Base-by-base conservation (phyloP, 1,284 basidiomycete genomes). In the Anthracocystis setariae region DNA sequence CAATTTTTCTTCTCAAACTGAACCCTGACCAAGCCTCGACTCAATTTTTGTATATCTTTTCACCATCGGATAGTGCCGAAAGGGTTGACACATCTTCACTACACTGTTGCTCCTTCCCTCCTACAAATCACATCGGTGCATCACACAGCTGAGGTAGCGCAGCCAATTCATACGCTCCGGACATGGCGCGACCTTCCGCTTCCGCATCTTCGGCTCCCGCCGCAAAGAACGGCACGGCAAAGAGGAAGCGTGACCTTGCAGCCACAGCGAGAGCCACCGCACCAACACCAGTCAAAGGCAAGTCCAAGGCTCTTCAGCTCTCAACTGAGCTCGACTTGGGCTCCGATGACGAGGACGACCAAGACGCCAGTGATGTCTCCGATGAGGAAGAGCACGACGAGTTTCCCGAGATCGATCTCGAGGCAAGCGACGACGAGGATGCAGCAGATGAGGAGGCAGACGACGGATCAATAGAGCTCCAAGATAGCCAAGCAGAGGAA, bases 401-500 rank as follows among this genome's bases (percentile, higher is more conserved):
- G 12, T 86, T 86, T 55, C 85, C 86, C 0, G 86, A 86, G 71
- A 82, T 86, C 45, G 84, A 86, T 60, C 68, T 82, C 13, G 83
- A 82, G 27, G 77, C 54, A 4, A 83, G 82, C 60, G 79, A 81
- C 29, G 20, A 48, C 84, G 64, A 67, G 12, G 63, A 65, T 2
- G 68, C 71, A 2, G 64, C 77, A 68, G 67, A 64, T 5, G 69
- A 65, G 4, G 69, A 70, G 8, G 74, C 66, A n/a, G 75, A 80
- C 33, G 71, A 74, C 23, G 79, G 51, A 21, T 60, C 63, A 15
- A 39, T 48, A 49, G 57, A 67, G 38, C 40, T 53, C 3, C 35
- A 57, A 3, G 53, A 75, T 15, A 70, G 46, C 47, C 66, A 70
- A 33, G 54, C 61, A 17, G 66, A 60, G 27, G 52, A 66, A 10